Percentiles rank a stretch among this genome's conserved stretches.
Evolutionary conservation across 1,139 yeast genomes (phyloP).

Genomic region (Lodderomyces parapsilosis): DNA sequence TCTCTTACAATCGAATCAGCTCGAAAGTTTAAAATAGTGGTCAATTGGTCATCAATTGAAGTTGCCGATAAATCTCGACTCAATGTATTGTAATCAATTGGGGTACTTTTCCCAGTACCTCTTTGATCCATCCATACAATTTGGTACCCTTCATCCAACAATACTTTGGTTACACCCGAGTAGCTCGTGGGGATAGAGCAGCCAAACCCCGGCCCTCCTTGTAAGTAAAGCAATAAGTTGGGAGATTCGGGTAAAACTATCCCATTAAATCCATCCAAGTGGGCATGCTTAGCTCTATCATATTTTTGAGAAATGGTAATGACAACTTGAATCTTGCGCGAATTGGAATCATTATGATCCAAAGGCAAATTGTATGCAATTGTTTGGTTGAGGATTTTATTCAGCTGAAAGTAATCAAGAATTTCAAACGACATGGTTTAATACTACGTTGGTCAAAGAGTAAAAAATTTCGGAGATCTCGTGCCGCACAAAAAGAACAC

Average conservation of each 20-base stretch:
- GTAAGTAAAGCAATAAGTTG: constrained; percentile 44
- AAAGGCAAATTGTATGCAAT: constrained; percentile 30
- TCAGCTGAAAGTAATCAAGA: constrained; percentile 28
- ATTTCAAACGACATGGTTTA: constrained; percentile 14
- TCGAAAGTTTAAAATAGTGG: constrained; percentile 43
- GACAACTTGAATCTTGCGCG: constrained; percentile 26
- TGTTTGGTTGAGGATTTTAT: constrained; percentile 28
- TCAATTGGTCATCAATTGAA: constrained; percentile 27
- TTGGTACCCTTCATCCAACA: constrained; percentile 45
- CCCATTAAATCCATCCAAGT: constrained; percentile 4
- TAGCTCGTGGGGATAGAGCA: constrained; percentile 38
- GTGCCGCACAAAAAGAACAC: constrained; percentile 7
- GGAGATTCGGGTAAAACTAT: constrained; percentile 25
- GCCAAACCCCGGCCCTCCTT: constrained; percentile 63
- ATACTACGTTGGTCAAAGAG: too few relatives aligned
- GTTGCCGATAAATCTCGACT: constrained; percentile 11
- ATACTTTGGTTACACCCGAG: constrained; percentile 33
- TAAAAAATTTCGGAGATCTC: neutral
- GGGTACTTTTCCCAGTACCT: constrained; percentile 55
- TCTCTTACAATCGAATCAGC: constrained; percentile 55
- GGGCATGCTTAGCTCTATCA: constrained; percentile 2
- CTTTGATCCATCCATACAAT: constrained; percentile 55
- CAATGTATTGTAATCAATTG: constrained; percentile 37
- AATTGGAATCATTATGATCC: constrained; percentile 12
- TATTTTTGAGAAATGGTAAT: constrained; percentile 37